Base-by-base conservation (phyloP, 768 basidiomycete species). In the Boletellus sp. region DNA sequence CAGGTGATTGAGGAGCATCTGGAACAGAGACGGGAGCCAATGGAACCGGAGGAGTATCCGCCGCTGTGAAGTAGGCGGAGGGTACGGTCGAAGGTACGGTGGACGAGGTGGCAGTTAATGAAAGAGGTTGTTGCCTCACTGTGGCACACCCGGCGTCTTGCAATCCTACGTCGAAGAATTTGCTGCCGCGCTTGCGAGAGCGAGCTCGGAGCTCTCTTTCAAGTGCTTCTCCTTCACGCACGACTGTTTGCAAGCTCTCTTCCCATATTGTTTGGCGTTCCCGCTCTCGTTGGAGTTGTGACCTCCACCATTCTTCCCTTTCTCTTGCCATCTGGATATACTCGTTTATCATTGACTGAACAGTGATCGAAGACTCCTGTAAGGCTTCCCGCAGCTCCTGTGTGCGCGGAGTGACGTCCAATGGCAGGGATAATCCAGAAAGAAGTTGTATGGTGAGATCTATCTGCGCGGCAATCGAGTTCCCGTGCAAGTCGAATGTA, bases 221-320 rank as follows among this genome's bases (percentile, higher is more conserved):
- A 19, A 94, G 76, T 10, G 74, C 77, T 60, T 91, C 90, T 15
- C 93, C 92, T 65, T 95, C 90, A 48, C 78, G 76, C 1, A 94
- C 93, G 8, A 94, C 92, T 2, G 82, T 80, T 47, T 85, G 82
- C 61, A 97, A 67, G 65, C 89, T 94, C 70, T 92, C 86, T 69
- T 95, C 94, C 94, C 94, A 97, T 23, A 93, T 73, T 11, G 63
- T 71, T 60, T 84, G 82, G 22, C 83, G 74, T 56, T 77, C 73
- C 42, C 76, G 73, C 62, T 92, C 88, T 22, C 79, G 77, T 54
- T 77, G 77, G 10, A 93, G 71, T 57, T 82, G 78, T 26, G 74
- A 69, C 48, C 75, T 76, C 74, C 82, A 94, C 79, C 86, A 96
- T 42, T 79, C 77, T 55, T 96, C 94, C n/a, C 94, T 76, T 50